Evolutionary conservation across 371 early-diverging fungal species (phyloP).

Genomic region (Lichtheimia ramosa): DNA sequence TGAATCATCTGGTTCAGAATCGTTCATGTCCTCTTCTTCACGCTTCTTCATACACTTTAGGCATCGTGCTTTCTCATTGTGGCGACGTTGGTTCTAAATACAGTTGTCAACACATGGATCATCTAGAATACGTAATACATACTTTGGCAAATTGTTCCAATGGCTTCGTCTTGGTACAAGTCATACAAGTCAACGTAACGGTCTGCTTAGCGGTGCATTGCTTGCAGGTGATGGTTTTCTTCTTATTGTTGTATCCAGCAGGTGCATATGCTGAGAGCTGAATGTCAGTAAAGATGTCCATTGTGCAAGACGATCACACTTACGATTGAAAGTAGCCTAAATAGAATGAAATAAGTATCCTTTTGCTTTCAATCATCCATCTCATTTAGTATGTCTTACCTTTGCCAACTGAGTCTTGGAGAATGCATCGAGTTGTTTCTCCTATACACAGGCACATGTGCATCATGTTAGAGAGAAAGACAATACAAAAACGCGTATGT

Average conservation of each 20-base stretch:
- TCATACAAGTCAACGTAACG: constrained; percentile 40
- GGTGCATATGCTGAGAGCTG: constrained; percentile 39
- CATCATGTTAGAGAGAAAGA: too few relatives aligned
- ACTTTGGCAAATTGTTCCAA: constrained; percentile 52
- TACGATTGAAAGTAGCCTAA: constrained; percentile 24
- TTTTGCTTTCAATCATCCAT: too few relatives aligned
- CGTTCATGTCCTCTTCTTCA: constrained; percentile 48
- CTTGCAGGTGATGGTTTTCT: constrained; percentile 45
- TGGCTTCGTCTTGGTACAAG: constrained; percentile 39
- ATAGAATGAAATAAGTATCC: not conserved
- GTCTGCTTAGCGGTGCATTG: constrained; percentile 45
- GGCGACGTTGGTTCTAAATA: constrained; percentile 42
- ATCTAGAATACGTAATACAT: not conserved
- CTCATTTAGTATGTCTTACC: constrained; percentile 5
- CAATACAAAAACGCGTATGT: not conserved
- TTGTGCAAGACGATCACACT: not conserved
- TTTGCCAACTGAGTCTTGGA: constrained; percentile 37
- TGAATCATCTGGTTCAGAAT: constrained; percentile 32
- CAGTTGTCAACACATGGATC: too few relatives aligned
- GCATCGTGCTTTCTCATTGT: constrained; percentile 52
- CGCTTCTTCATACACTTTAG: constrained; percentile 49
- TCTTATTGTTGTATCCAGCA: constrained; percentile 32
- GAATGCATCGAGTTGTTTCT: constrained; percentile 31
- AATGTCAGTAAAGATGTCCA: constrained; percentile 1
- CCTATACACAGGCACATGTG: constrained; percentile 11